A percentile compares a stretch with the other conserved stretches of the same genome.
These are phyloP conservation scores for Falciphora oryzae DNA, from an alignment of 2,329 filamentous ascomycete species.

Conservation along the genomic window DNA sequence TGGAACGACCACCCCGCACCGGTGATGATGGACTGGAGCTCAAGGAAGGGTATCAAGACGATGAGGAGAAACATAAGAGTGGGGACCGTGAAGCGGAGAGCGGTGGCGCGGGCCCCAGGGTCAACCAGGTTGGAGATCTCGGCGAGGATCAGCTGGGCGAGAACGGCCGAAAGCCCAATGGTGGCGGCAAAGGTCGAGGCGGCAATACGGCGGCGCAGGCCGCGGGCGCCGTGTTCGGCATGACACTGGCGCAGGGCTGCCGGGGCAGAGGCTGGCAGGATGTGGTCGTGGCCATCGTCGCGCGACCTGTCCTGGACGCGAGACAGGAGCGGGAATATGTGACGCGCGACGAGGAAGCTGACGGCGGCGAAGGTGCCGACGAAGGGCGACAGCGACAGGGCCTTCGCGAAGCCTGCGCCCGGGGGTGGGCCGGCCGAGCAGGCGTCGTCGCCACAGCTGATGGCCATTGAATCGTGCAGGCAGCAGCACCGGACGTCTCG, in stretches of 20 bases:
- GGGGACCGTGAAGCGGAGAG: conserved; percentile 63
- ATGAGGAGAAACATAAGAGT: conserved; percentile 67
- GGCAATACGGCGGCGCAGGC: conserved; percentile 43
- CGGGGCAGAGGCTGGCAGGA: conserved; percentile 58
- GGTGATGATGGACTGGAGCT: conserved; percentile 61
- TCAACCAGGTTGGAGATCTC: conserved; percentile 76
- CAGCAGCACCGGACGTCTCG: background rate
- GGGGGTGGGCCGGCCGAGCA: conserved; percentile 7
- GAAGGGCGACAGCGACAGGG: conserved; percentile 62
- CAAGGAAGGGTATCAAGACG: conserved; percentile 70
- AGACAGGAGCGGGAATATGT: conserved; percentile 68
- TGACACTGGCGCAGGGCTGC: conserved; percentile 52
- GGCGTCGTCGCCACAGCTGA: conserved; percentile 6
- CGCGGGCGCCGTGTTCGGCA: conserved; percentile 51
- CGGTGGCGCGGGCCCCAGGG: conserved; percentile 58
- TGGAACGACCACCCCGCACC: conserved; percentile 58
- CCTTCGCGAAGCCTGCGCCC: background rate
- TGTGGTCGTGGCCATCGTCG: conserved; percentile 54
- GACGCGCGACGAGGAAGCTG: conserved; percentile 56
- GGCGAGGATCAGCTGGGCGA: conserved; percentile 76
- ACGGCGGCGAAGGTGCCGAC: conserved; percentile 62
- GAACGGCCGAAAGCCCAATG: conserved; percentile 68
- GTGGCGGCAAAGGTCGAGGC: conserved; percentile 69
- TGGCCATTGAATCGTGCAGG: background rate
- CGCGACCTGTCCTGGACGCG: conserved; percentile 37